phyloP scores from a whole-genome alignment of 208 protist genomes.

The Trichomonas tenax region DNA sequence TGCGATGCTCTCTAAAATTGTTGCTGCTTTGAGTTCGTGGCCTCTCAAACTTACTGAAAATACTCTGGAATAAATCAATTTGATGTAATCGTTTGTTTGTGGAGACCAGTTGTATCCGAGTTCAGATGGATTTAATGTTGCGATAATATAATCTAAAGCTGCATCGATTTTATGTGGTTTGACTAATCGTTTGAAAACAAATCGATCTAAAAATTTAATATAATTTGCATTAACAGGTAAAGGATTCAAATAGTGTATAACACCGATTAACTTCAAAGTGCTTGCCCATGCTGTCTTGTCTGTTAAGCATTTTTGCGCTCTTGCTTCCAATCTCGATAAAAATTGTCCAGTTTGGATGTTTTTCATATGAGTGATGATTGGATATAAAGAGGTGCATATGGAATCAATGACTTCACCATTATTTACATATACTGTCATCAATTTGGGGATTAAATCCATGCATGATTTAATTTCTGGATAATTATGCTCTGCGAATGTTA shows the following conservation, averaged over 20 bases:
- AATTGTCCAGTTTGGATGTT: neutral
- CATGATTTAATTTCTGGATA: neutral
- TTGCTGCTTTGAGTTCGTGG: neutral
- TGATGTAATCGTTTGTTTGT: neutral
- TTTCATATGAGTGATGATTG: neutral
- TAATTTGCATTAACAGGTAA: neutral
- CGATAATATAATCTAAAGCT: neutral
- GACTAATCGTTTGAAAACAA: neutral
- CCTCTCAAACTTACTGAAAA: neutral
- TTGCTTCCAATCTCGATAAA: neutral
- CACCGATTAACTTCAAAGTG: neutral
- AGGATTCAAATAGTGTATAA: neutral
- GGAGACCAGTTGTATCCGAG: neutral
- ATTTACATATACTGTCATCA: neutral
- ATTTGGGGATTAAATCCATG: neutral
- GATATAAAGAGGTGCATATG: neutral
- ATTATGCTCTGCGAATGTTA: neutral
- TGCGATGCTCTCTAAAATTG: neutral
- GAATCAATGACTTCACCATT: neutral
- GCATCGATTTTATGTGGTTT: neutral
- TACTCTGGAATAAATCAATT: neutral
- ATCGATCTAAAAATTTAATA: neutral
- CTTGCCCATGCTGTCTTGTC: neutral
- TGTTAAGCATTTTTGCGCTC: neutral
- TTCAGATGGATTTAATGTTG: neutral